A percentile compares a stretch with the other conserved stretches of the same genome.
Conservation (phyloP, 495 filamentous ascomycete species). For the Penicillium canariense region DNA sequence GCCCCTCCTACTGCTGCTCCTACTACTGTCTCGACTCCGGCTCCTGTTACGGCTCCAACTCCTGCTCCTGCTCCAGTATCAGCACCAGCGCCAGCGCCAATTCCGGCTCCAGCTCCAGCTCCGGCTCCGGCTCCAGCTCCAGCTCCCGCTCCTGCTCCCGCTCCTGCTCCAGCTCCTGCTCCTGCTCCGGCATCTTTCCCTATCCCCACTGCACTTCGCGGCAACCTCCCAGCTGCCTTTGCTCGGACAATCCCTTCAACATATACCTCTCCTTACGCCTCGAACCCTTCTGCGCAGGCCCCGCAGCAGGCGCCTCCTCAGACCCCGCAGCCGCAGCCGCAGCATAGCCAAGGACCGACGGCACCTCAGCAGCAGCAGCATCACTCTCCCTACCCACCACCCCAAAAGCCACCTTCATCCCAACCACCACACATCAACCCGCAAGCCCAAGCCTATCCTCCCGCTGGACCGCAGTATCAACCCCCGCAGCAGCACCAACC, state of each 20-base stretch:
- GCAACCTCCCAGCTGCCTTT: slow-evolving; percentile 45
- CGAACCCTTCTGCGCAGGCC: slow-evolving; percentile 36
- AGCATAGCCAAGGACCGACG: slow-evolving; percentile 24
- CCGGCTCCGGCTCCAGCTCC: slow-evolving; percentile 22
- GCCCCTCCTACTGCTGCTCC: slow-evolving; percentile 12
- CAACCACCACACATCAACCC: slow-evolving; percentile 21
- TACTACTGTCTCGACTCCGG: slow-evolving; percentile 12
- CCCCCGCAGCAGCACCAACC: slow-evolving; percentile 21
- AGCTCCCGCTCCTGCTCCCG: slow-evolving; percentile 17
- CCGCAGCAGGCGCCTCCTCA: slow-evolving; percentile 28
- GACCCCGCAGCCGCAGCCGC: slow-evolving; percentile 26
- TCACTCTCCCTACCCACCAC: slow-evolving; percentile 25
- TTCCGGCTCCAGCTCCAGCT: slow-evolving; percentile 6
- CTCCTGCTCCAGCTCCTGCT: slow-evolving; percentile 17
- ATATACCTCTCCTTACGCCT: slow-evolving; percentile 46
- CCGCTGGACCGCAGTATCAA: slow-evolving; percentile 18
- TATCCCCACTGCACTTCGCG: slow-evolving; percentile 43
- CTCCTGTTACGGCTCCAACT: too few species aligned
- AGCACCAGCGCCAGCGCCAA: slow-evolving; percentile 12
- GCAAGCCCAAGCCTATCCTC: slow-evolving; percentile 22
- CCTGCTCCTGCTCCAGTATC: slow-evolving; percentile 17
- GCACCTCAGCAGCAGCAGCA: slow-evolving; percentile 14
- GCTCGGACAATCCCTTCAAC: slow-evolving; percentile 38
- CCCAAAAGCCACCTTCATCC: slow-evolving; percentile 18
- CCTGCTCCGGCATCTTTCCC: slow-evolving; percentile 35